Evolutionary conservation across 2,329 filamentous ascomycete genomes (phyloP).

Genomic region (Colletotrichum sp.): DNA sequence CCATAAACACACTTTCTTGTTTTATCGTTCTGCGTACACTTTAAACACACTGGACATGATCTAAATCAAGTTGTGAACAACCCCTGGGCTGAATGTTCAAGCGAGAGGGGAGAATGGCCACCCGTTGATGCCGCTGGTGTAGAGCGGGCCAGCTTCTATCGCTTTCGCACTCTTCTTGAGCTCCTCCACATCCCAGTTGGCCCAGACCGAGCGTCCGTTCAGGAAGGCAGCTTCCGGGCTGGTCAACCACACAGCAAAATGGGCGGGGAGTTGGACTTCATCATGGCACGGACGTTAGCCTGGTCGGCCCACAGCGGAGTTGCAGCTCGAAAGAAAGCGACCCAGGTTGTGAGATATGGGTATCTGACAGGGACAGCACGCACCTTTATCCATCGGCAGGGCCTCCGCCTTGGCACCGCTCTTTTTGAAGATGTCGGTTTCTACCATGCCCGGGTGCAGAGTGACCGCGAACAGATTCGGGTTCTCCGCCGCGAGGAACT

Average conservation of each 20-base stretch:
- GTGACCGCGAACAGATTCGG: conserved; percentile 25
- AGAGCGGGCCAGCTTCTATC: conserved; percentile 1
- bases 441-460: conserved; percentile 28
- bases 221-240: conserved; percentile 51
- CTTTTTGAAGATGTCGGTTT: conserved; percentile 26
- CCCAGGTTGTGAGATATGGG: background rate
- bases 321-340: background rate
- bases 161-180: conserved; percentile 34
- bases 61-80: background rate
- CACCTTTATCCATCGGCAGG: conserved; percentile 25
- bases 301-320: background rate
- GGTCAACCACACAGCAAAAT: conserved; percentile 50
- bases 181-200: conserved; percentile 57
- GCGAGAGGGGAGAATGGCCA: conserved; percentile 6
- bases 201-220: conserved; percentile 50
- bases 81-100: background rate
- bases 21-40: background rate
- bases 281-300: background rate
- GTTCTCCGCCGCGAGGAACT: conserved; percentile 29
- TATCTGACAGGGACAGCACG: background rate
- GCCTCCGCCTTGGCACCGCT: conserved; percentile 25
- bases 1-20: background rate
- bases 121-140: conserved; percentile 9
- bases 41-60: background rate
- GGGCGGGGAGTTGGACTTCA: conserved; percentile 38